These are phyloP conservation scores for Vitis hybrid DNA, from an alignment of 177 flowering plant genomes.

Conservation along the genomic window DNA sequence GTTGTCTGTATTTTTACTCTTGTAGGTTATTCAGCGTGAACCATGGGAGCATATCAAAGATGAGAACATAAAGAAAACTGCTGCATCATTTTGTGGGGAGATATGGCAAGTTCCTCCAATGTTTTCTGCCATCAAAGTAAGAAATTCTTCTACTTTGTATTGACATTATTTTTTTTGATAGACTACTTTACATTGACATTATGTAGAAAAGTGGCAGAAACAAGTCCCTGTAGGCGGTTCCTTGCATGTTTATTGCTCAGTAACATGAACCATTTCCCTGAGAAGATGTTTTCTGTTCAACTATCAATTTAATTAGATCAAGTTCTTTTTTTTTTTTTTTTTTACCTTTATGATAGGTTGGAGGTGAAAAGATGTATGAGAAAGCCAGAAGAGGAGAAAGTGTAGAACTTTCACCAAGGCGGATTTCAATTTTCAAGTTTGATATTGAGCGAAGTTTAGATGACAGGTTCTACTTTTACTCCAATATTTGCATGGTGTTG, in stretches of 20 bases:
- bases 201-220: background rate
- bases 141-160: conserved; percentile 12
- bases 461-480: conserved; percentile 60
- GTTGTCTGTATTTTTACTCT: background rate
- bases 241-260: conserved; percentile 2
- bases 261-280: too few relatives aligned
- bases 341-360: conserved; percentile 51
- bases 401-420: conserved; percentile 87
- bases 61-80: conserved; percentile 68
- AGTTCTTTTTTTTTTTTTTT: conserved; percentile 11
- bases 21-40: conserved; percentile 91
- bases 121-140: conserved; percentile 99
- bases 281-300: too few relatives aligned
- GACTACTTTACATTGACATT: background rate
- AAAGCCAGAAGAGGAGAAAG: conserved; percentile 98
- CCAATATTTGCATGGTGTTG: background rate
- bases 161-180: background rate
- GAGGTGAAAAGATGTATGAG: conserved; percentile 96
- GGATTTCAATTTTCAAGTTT: conserved; percentile 79
- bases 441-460: conserved; percentile 92
- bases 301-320: background rate
- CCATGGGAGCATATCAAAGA: conserved; percentile 99
- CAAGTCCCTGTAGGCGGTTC: background rate
- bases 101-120: conserved; percentile 99
- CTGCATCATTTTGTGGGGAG: conserved; percentile 84